Evolutionary conservation across 441 rosid genomes (phyloP).

Genomic region (Breynia disticha): DNA sequence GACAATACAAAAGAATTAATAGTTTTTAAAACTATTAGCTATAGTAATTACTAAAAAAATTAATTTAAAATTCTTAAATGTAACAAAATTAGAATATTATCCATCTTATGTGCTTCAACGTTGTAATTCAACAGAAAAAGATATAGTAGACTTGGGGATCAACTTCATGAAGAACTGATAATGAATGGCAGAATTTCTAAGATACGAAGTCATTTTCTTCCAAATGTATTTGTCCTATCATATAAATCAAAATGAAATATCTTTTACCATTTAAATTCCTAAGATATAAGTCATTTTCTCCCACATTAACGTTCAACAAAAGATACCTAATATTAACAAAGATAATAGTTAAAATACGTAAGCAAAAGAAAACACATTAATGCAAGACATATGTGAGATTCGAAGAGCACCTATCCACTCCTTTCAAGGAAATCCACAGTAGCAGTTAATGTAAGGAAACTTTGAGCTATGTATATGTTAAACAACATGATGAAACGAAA

Average conservation of each 20-base stretch:
- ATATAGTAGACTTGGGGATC: too few relatives aligned
- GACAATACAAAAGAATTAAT: too few relatives aligned
- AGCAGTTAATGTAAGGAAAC: constrained; percentile 2
- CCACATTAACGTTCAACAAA: constrained; percentile 73
- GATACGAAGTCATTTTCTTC: too few relatives aligned
- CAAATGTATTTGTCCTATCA: background rate
- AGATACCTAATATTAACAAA: constrained; percentile 50
- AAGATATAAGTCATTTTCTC: constrained; percentile 95
- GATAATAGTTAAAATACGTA: background rate
- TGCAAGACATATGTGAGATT: constrained; percentile 1
- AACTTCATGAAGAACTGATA: too few relatives aligned
- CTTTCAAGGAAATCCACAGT: constrained; percentile 69
- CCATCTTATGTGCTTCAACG: too few relatives aligned
- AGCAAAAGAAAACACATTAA: constrained; percentile 8
- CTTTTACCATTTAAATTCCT: constrained; percentile 93
- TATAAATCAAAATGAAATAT: background rate
- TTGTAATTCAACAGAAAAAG: too few relatives aligned
- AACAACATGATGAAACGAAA: constrained; percentile 8
- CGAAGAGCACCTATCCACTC: constrained; percentile 53
- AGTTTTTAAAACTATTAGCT: too few relatives aligned
- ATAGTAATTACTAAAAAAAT: too few relatives aligned
- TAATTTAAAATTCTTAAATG: too few relatives aligned
- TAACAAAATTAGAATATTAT: too few relatives aligned
- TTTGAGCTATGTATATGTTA: constrained; percentile 5
- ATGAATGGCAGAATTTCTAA: too few relatives aligned